phyloP scores from a whole-genome alignment of 2,329 filamentous ascomycete species.

The Colletotrichum destructivum region DNA sequence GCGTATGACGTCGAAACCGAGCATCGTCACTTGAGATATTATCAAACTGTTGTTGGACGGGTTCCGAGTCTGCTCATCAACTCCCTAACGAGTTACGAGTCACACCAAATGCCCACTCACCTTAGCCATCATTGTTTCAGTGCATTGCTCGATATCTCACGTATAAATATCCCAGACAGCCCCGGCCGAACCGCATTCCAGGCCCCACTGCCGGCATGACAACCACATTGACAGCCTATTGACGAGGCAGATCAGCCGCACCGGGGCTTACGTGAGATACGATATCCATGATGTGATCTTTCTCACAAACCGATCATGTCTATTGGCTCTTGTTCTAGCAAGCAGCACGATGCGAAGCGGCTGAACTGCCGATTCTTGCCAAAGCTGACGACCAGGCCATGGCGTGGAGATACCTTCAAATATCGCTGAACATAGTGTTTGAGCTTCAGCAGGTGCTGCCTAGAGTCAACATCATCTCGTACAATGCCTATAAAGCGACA shows the following conservation, averaged over 20 bases:
- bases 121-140: neutral
- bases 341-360: neutral
- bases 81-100: neutral
- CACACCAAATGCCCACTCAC: neutral
- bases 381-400: neutral
- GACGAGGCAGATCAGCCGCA: neutral
- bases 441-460: neutral
- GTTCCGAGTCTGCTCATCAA: neutral
- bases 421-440: neutral
- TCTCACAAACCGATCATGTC: neutral
- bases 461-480: no score
- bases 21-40: neutral
- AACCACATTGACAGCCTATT: neutral
- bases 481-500: neutral
- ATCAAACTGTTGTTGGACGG: neutral
- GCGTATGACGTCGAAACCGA: neutral
- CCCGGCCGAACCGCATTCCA: neutral
- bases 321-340: neutral
- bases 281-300: neutral
- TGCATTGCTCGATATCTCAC: neutral
- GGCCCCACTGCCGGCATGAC: neutral
- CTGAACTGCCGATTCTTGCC: neutral
- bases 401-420: neutral
- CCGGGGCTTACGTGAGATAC: constrained; percentile 28
- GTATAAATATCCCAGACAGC: no score